phyloP scores from a whole-genome alignment of 1,139 yeast genomes.

The Eremothecium cymbalariae region DNA sequence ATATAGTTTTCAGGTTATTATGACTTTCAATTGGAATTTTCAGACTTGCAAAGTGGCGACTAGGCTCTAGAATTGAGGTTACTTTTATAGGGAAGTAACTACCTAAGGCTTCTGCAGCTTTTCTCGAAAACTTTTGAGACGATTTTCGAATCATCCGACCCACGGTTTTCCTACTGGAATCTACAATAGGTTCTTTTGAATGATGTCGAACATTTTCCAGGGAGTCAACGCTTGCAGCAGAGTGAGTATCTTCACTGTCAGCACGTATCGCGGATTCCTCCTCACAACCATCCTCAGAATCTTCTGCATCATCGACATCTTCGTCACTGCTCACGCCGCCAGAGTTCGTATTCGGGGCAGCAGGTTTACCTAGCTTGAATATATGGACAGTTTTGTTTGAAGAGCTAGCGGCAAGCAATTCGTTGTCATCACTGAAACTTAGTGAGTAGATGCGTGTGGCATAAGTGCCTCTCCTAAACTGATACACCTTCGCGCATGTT shows the following conservation, averaged over 20 bases:
- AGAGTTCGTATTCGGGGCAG: conserved; percentile 13
- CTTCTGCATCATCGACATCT: conserved; percentile 33
- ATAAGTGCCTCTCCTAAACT: conserved; percentile 90
- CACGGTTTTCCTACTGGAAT: conserved; percentile 59
- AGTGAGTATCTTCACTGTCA: conserved; percentile 22
- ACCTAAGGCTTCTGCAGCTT: conserved; percentile 85
- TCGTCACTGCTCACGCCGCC: conserved; percentile 29
- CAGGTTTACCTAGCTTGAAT: conserved; percentile 46
- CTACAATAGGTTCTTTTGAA: conserved; percentile 56
- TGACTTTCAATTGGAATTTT: conserved; percentile 56
- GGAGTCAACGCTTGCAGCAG: conserved; percentile 33
- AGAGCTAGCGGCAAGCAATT: conserved; percentile 72
- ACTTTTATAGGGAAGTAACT: conserved; percentile 71
- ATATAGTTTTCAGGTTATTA: conserved; percentile 15
- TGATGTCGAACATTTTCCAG: conserved; percentile 33
- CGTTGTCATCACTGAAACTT: conserved; percentile 68
- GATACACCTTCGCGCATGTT: conserved; percentile 74
- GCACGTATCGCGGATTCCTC: conserved; percentile 17
- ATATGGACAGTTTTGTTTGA: conserved; percentile 92
- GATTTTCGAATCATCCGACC: conserved; percentile 58
- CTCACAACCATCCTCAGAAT: conserved; percentile 29
- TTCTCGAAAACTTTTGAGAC: conserved; percentile 45
- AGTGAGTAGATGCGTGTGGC: conserved; percentile 84
- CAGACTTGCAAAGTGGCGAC: conserved; percentile 87
- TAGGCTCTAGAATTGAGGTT: conserved; percentile 82